Conservation (phyloP, 345 rosid genomes). For the Arabidopsis suecica region DNA sequence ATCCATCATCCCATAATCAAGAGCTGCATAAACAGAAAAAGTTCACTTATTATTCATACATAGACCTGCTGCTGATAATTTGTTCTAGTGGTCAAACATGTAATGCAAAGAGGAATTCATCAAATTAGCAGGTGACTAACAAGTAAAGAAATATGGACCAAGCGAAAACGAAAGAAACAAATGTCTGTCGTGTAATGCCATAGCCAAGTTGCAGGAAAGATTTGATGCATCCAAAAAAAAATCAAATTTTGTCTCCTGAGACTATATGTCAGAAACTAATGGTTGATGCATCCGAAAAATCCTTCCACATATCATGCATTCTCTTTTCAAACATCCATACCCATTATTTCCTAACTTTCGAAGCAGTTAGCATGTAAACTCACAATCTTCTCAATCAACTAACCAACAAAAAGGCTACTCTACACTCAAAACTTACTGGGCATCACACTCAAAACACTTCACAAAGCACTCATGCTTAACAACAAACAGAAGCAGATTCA, state of each 20-base stretch:
- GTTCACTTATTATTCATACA: slow-evolving; percentile 10
- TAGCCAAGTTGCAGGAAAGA: slow-evolving; percentile 17
- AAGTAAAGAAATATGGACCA: background rate
- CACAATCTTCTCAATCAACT: slow-evolving; percentile 23
- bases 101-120: slow-evolving; percentile 18
- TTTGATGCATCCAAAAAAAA: background rate
- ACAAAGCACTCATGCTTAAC: slow-evolving; percentile 19
- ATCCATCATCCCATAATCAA: slow-evolving; percentile 46
- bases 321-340: background rate
- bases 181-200: background rate
- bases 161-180: background rate
- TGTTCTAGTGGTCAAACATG: background rate
- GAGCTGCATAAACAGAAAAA: slow-evolving; percentile 38
- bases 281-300: background rate
- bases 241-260: background rate
- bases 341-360: background rate
- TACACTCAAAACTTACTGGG: no score
- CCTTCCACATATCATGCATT: slow-evolving; percentile 2
- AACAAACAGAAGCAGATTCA: slow-evolving; percentile 16
- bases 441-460: background rate
- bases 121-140: background rate
- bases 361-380: slow-evolving; percentile 16
- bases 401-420: slow-evolving; percentile 2
- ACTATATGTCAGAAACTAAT: background rate
- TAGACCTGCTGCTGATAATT: background rate